phyloP scores from a whole-genome alignment of 257 asterid species.

The Henckelia pumila region DNA sequence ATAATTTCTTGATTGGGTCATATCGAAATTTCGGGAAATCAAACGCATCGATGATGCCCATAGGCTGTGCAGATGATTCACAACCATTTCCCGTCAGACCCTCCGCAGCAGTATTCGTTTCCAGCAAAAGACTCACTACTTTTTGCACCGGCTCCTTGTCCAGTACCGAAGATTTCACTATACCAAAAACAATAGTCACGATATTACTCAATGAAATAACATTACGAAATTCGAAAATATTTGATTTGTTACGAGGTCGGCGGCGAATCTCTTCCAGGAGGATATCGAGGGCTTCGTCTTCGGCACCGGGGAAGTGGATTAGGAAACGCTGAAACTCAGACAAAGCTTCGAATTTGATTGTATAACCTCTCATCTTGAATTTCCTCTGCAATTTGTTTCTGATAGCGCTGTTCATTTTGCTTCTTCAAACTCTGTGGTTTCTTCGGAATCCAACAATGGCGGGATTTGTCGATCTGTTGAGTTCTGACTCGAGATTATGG shows the following conservation, averaged over 20 bases:
- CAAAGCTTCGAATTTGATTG: conserved; percentile 76
- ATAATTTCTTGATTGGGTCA: conserved; percentile 72
- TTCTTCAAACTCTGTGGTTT: too few species aligned
- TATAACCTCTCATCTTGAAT: conserved; percentile 89
- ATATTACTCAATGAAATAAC: not conserved
- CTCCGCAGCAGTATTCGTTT: conserved; percentile 59
- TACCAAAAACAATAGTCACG: not conserved
- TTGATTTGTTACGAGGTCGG: conserved; percentile 35
- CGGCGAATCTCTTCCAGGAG: conserved; percentile 79
- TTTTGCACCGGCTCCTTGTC: conserved; percentile 69
- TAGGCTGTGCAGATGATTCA: conserved; percentile 47
- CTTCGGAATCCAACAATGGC: not conserved
- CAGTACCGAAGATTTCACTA: conserved; percentile 84
- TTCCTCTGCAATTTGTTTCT: conserved; percentile 79
- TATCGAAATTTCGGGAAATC: conserved; percentile 70
- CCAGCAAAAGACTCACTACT: conserved; percentile 53
- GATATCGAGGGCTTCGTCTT: conserved; percentile 69
- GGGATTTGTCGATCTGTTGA: not conserved
- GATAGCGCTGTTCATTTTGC: conserved; percentile 43
- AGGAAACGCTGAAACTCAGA: conserved; percentile 65
- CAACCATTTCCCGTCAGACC: conserved; percentile 39
- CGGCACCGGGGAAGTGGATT: conserved; percentile 52
- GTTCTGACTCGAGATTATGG: not conserved
- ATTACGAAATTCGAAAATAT: not conserved
- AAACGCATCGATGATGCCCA: conserved; percentile 72